Percentiles rank a stretch among this genome's conserved stretches.
These are phyloP conservation scores for Cryphonectria naterciae DNA, from an alignment of 2,329 filamentous ascomycete species.

Conservation along the genomic window DNA sequence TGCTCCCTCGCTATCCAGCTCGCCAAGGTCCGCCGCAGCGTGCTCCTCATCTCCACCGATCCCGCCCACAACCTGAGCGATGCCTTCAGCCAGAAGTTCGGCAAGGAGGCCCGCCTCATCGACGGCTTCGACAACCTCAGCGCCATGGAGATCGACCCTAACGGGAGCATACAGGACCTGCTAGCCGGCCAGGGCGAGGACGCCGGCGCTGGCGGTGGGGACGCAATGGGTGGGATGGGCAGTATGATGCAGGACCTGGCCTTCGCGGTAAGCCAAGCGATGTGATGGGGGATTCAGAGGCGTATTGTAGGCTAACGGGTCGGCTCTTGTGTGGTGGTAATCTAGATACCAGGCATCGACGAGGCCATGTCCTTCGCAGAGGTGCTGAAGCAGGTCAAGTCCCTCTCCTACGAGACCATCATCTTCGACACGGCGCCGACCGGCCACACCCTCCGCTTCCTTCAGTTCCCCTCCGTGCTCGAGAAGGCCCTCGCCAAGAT, in stretches of 20 bases:
- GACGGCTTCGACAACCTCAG: constrained; percentile 92
- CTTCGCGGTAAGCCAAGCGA: constrained; percentile 62
- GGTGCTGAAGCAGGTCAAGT: constrained; percentile 98
- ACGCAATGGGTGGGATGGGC: constrained; percentile 76
- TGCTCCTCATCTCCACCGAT: constrained; percentile 97
- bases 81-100: constrained; percentile 98
- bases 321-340: not conserved
- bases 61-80: constrained; percentile 97
- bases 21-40: constrained; percentile 89
- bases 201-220: constrained; percentile 48
- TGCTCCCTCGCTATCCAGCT: constrained; percentile 98
- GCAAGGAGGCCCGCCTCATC: constrained; percentile 93
- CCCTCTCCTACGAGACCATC: constrained; percentile 97
- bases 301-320: not conserved
- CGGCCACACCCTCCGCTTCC: constrained; percentile 95
- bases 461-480: constrained; percentile 96
- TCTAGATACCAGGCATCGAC: constrained; percentile 86
- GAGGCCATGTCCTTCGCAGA: constrained; percentile 99
- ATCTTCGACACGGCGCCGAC: constrained; percentile 99
- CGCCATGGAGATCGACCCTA: constrained; percentile 99
- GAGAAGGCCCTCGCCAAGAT: constrained; percentile 99
- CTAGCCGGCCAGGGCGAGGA: constrained; percentile 78
- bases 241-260: constrained; percentile 99
- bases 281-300: too few species aligned
- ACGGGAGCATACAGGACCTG: constrained; percentile 95